A percentile compares a stretch with the other conserved stretches of the same genome.
Evolutionary conservation across 2,329 filamentous ascomycete species (phyloP).

Genomic region (Coniochaeta sp.): DNA sequence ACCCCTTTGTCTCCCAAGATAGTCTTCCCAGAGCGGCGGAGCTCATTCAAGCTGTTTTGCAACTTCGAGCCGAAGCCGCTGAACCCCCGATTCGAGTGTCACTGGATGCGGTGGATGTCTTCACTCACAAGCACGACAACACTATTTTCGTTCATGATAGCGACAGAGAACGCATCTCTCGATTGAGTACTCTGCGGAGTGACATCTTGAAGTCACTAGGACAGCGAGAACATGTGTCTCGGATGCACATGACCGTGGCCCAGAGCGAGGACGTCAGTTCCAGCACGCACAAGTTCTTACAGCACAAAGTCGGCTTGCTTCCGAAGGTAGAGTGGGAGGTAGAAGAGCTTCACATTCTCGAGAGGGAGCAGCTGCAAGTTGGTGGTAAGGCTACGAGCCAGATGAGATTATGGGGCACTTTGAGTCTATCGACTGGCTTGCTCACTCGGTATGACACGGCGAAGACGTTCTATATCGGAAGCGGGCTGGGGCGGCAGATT

Average conservation of each 20-base stretch:
- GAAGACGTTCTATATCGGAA: slow-evolving; percentile 12
- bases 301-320: slow-evolving; percentile 44
- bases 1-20: slow-evolving; percentile 52
- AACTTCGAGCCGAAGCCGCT: slow-evolving; percentile 7
- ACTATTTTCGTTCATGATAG: slow-evolving; percentile 39
- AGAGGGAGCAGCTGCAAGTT: slow-evolving; percentile 33
- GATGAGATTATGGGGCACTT: slow-evolving; percentile 51
- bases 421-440: slow-evolving; percentile 25
- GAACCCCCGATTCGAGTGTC: slow-evolving; percentile 15
- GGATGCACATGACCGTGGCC: slow-evolving; percentile 52
- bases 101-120: slow-evolving; percentile 36
- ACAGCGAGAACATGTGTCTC: slow-evolving; percentile 21
- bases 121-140: slow-evolving; percentile 39
- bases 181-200: slow-evolving; percentile 25
- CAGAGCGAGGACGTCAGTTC: slow-evolving; percentile 42
- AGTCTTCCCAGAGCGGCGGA: slow-evolving; percentile 34
- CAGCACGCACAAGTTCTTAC: slow-evolving; percentile 39
- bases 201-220: slow-evolving; percentile 28
- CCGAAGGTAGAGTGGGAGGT: slow-evolving; percentile 40
- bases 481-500: neutral
- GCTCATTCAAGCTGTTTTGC: slow-evolving; percentile 27
- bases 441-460: slow-evolving; percentile 15
- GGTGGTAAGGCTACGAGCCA: slow-evolving; percentile 25
- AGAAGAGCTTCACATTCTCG: slow-evolving; percentile 41
- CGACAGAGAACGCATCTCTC: slow-evolving; percentile 9